Evolutionary conservation across 2,329 filamentous ascomycete species (phyloP).

Genomic region (Aspergillus sp.): DNA sequence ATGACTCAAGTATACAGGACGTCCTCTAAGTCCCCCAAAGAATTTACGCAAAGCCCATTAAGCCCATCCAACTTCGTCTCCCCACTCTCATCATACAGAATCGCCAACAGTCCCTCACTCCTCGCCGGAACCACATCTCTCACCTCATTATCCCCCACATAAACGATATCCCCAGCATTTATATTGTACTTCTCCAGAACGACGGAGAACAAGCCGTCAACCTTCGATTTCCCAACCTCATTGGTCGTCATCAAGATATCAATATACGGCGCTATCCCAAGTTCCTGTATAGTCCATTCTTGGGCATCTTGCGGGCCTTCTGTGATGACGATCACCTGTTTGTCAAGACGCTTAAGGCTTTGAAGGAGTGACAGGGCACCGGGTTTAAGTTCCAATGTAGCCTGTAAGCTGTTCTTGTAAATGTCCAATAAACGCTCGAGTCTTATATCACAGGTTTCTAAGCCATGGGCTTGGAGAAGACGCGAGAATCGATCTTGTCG

Average conservation of each 20-base stretch:
- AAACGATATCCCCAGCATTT: conserved; percentile 14
- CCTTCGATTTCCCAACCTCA: conserved; percentile 23
- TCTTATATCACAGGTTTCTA: background rate
- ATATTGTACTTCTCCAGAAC: conserved; percentile 19
- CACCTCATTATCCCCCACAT: conserved; percentile 21
- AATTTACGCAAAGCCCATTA: background rate
- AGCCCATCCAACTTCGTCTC: background rate
- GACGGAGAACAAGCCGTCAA: conserved; percentile 23
- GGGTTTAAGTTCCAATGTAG: conserved; percentile 28
- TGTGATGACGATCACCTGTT: conserved; percentile 41
- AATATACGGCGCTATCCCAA: conserved; percentile 21
- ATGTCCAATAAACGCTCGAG: conserved; percentile 8
- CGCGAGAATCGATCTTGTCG: conserved; percentile 34
- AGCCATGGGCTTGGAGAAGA: conserved; percentile 21
- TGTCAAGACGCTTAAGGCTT: conserved; percentile 26
- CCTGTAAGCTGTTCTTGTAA: conserved; percentile 9
- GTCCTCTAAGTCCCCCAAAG: background rate
- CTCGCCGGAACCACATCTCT: conserved; percentile 22
- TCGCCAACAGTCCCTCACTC: conserved; percentile 16
- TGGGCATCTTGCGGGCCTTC: conserved; percentile 46
- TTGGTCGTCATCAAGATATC: conserved; percentile 31
- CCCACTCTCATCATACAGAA: conserved; percentile 16
- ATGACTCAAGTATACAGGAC: background rate
- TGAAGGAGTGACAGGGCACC: conserved; percentile 32
- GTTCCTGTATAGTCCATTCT: conserved; percentile 34